A percentile compares a stretch with the other conserved stretches of the same genome.
phyloP scores from a whole-genome alignment of 139 green algal genomes.

The Chlamydomonas eustigma region DNA sequence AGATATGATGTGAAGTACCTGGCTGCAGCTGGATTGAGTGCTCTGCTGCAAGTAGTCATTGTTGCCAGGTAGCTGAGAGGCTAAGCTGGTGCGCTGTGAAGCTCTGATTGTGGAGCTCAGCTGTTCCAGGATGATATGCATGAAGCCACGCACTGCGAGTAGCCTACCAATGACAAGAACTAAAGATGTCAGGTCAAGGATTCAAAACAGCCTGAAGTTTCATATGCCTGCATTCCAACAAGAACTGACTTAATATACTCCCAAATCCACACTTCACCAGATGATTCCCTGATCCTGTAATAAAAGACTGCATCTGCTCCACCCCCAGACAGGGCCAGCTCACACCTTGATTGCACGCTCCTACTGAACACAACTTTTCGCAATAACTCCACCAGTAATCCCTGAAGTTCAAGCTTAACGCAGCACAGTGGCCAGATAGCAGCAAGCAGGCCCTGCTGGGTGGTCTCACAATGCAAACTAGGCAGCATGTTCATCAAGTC shows the following conservation, averaged over 20 bases:
- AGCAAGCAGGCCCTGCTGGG: background rate
- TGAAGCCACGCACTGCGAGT: constrained; percentile 40
- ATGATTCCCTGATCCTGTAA: too few species aligned
- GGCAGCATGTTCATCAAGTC: background rate
- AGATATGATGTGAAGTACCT: too few species aligned
- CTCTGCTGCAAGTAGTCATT: too few species aligned
- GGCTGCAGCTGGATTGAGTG: too few species aligned
- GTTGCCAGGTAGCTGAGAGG: too few species aligned
- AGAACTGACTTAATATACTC: too few species aligned
- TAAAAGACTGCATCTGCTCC: too few species aligned
- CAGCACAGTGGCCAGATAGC: constrained; percentile 6
- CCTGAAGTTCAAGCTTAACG: constrained; percentile 3
- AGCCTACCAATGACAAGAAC: constrained; percentile 10
- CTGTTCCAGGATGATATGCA: constrained; percentile 39
- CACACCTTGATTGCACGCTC: constrained; percentile 4
- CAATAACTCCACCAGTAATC: background rate
- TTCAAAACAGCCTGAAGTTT: too few species aligned
- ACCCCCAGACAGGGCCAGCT: too few species aligned
- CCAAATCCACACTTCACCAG: too few species aligned
- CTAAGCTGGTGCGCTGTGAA: too few species aligned
- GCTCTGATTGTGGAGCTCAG: constrained; percentile 16
- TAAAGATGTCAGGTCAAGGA: background rate
- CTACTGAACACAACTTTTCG: constrained; percentile 6
- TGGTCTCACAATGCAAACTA: background rate
- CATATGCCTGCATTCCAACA: too few species aligned